Evolutionary conservation across 768 basidiomycete species (phyloP), one percentile per base, ranked within the genome.

Genomic region (Trametopsis cervina): DNA sequence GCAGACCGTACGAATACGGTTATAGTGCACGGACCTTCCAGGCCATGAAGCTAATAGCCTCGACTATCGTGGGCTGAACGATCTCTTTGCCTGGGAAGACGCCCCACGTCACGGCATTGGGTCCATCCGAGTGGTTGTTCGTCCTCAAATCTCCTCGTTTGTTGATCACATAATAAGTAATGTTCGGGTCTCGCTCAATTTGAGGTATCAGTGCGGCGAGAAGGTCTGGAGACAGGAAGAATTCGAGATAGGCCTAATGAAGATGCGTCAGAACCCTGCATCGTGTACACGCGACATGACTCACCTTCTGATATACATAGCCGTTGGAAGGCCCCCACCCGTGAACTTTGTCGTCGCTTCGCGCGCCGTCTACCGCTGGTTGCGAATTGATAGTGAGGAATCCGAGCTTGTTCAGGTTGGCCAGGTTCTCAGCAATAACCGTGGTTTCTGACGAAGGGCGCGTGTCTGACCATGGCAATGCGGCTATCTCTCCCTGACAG

Each of bases 71-170:
- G 18, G 94, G 94, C 62, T 95, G 92, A 40, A 95, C 70, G 57
- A 96, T 89, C 71, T 96, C 94, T 66, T 97, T 97, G 47, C 90
- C 89, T 4, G 94, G 91, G 76, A 95, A 97, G 7, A 96, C 90
- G 54, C 94, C 94, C 94, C 94, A 97, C 1, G 94, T 97, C 15
- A 97, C 92, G n/a, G 94, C 94, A 58, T 96, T 97, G 22, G 96
- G 94, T 2, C 94, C 92, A 43, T 96, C 93, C 2, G 85, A 89
- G 57, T 91, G 88, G 13, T 83, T 93, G 72, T 98, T 99, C 42
- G 96, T 97, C 47, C 85, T 80, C 42, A 99, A 72, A 64, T 98
- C 94, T 35, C 96, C 96, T 36, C 83, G 80, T 65, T 86, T 90
- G 77, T 97, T 97, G 66, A 97, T 95, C 41, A 93, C 90, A 59